phyloP scores from a whole-genome alignment of 2,329 filamentous ascomycete genomes.

The Didymella arachidicola region DNA sequence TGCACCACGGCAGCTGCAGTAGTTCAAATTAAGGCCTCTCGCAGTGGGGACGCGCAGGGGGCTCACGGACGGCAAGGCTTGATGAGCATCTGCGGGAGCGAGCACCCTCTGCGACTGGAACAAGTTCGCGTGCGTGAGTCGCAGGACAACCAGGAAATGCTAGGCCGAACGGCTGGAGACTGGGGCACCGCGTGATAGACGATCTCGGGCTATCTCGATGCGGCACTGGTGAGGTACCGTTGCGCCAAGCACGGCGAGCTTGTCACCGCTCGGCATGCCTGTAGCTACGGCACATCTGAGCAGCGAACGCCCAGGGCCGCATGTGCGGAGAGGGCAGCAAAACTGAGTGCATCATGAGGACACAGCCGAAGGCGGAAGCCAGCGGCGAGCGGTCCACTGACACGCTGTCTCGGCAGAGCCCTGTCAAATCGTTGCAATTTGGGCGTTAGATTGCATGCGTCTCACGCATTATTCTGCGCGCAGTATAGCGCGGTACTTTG shows the following conservation, averaged over 20 bases:
- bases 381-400: constrained; percentile 14
- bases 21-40: constrained; percentile 52
- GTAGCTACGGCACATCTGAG: constrained; percentile 20
- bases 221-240: constrained; percentile 24
- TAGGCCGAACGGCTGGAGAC: constrained; percentile 25
- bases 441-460: constrained; percentile 36
- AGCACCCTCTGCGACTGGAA: constrained; percentile 37
- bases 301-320: constrained; percentile 10
- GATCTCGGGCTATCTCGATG: constrained; percentile 39
- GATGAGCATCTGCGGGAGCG: constrained; percentile 44
- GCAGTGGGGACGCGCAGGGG: constrained; percentile 39
- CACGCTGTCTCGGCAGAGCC: constrained; percentile 29
- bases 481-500: constrained; percentile 27
- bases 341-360: constrained; percentile 28
- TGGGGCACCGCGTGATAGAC: constrained; percentile 39
- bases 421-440: constrained; percentile 30
- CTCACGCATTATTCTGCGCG: constrained; percentile 23
- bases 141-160: constrained; percentile 17
- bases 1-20: constrained; percentile 43
- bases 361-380: constrained; percentile 23
- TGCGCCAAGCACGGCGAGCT: constrained; percentile 18
- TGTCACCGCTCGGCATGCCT: constrained; percentile 3
- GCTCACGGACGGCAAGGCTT: constrained; percentile 42
- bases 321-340: constrained; percentile 27
- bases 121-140: constrained; percentile 37